phyloP scores from a whole-genome alignment of 176 grass and related monocot genomes.

The Oryza meridionalis region DNA sequence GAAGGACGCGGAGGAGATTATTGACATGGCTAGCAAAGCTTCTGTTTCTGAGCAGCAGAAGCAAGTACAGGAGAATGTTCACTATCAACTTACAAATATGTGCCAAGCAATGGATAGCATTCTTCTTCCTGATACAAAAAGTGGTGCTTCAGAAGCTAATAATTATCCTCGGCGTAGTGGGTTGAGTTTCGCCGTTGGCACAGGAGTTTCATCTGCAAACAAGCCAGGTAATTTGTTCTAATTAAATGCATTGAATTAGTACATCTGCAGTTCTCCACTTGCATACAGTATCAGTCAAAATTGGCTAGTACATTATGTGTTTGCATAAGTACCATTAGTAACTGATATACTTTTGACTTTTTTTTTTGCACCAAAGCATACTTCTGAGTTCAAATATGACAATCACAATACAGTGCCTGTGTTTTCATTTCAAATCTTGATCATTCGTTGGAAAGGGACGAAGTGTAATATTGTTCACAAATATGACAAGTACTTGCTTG shows the following conservation, averaged over 20 bases:
- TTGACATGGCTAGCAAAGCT: slow-evolving; percentile 79
- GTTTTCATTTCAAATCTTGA: background rate
- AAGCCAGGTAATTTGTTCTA: slow-evolving; percentile 55
- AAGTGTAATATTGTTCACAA: background rate
- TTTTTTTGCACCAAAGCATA: slow-evolving; percentile 8
- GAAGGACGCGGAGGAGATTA: slow-evolving; percentile 87
- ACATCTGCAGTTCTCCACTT: background rate
- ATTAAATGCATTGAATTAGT: slow-evolving; percentile 18
- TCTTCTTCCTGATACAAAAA: slow-evolving; percentile 55
- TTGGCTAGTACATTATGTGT: background rate
- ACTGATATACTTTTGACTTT: background rate
- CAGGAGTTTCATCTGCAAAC: slow-evolving; percentile 45
- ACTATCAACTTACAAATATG: slow-evolving; percentile 72
- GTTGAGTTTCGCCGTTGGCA: slow-evolving; percentile 76
- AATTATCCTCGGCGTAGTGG: slow-evolving; percentile 56
- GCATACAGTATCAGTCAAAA: slow-evolving; percentile 18
- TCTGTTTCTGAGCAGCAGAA: slow-evolving; percentile 76
- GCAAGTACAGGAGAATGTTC: slow-evolving; percentile 91
- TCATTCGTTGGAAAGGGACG: background rate
- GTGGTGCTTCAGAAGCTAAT: slow-evolving; percentile 33
- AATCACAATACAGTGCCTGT: background rate
- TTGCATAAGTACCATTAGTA: background rate
- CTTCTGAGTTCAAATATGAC: slow-evolving; percentile 9
- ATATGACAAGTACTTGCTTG: background rate
- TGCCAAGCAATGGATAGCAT: slow-evolving; percentile 69